Conservation (phyloP, 2,329 filamentous ascomycete species). For the Talaromyces albobiverticillius region DNA sequence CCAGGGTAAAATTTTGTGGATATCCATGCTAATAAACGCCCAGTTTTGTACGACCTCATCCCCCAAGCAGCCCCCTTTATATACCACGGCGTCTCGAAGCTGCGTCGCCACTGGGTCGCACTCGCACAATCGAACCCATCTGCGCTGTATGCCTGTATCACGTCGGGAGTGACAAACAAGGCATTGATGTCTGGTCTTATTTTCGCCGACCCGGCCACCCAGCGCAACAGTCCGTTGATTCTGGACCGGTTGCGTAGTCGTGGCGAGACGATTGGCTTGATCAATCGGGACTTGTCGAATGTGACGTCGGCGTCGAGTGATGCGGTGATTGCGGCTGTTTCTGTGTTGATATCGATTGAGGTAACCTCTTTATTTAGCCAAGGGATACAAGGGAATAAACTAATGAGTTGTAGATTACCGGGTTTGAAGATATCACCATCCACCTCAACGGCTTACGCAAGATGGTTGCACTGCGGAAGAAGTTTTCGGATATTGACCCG, state of each 20-base stretch:
- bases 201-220: constrained; percentile 30
- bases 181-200: constrained; percentile 33
- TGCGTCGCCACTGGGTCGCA: constrained; percentile 35
- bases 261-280: constrained; percentile 37
- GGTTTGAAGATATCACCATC: constrained; percentile 38
- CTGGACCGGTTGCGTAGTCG: constrained; percentile 38
- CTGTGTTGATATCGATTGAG: constrained; percentile 38
- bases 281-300: constrained; percentile 37
- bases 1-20: no score
- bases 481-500: constrained; percentile 35
- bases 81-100: constrained; percentile 30
- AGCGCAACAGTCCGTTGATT: constrained; percentile 28
- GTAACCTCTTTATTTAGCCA: no score
- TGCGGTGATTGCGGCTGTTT: constrained; percentile 37
- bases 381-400: no score
- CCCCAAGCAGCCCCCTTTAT: constrained; percentile 35
- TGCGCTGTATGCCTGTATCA: constrained; percentile 36
- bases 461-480: constrained; percentile 37
- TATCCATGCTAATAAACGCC: not conserved
- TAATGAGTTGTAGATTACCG: no score
- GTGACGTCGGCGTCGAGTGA: constrained; percentile 38
- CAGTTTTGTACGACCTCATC: constrained; percentile 36
- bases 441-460: constrained; percentile 38
- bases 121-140: constrained; percentile 35
- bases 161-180: constrained; percentile 35